Base-by-base conservation (phyloP, 2,329 filamentous ascomycete species). In the Aspergillus tanneri region DNA sequence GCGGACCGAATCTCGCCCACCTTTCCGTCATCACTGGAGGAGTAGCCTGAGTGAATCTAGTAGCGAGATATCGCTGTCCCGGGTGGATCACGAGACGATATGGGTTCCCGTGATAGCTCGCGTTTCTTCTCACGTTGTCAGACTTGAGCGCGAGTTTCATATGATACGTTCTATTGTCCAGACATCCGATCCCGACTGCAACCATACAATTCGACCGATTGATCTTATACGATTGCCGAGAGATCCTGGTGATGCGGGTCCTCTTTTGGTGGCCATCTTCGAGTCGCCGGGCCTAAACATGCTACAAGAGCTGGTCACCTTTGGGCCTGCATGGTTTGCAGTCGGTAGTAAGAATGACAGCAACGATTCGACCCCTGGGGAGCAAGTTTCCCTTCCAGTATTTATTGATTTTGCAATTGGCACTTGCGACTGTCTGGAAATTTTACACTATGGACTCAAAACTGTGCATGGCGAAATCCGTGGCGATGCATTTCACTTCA, bases 321-420 rank as follows among this genome's bases (percentile, higher is more conserved):
- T 95, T 59, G 90, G 91, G 0, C 88, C 90, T 2, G 85, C 85
- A 1, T 88, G 80, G 63, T 89, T 86, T 76, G 72, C 64, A 75
- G 78, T 55, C 67, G 83, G 79, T 45, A 67, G 75, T 3, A 78
- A 76, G 25, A 58, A 61, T 18, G 68, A 71, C 30, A 60, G 57
- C 72, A 75, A 73, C 28, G 67, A 75, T n/a, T 73, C 75, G 28
- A 70, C 68, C 2, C 74, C 83, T 1, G 75, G 76, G 14, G 76
- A 80, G 14, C 80, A 82, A 28, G 83, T 93, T 35, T 83, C 85
- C 37, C 73, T 96, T 5, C 78, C 86, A 38, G 77, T 82, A 12
- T 96, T 96, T 61, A 78, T 97, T 22, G 87, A 95, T 61, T 96
- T 96, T 64, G 92, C 91, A 23, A 88, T 96, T 49, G 91, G 91